Evolutionary conservation across 805 yeast species (phyloP), one percentile per base, ranked within the genome.

Genomic region (Wickerhamiella musiphila): DNA sequence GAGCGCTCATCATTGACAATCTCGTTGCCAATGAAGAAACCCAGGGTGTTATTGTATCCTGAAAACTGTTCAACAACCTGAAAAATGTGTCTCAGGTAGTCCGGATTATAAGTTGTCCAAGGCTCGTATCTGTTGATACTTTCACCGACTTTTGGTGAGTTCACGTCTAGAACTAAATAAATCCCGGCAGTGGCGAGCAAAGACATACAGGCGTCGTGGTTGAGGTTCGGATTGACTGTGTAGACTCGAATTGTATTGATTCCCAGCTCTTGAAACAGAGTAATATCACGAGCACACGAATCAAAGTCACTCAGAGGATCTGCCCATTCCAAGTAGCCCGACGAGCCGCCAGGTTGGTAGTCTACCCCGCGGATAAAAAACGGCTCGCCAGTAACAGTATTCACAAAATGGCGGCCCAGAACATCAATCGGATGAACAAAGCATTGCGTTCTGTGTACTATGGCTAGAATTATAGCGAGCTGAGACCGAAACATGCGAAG

Each of bases 331-430:
- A 73, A 0, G 33, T 48, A 51, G 1, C 73, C 84, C 0, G 93
- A 73, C 0, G 93, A 74, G 0, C 95, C 96, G 7, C 95, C 95
- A 0, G 95, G 95, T 48, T 86, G 95, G 49, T 84, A 84, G 52
- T 86, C 96, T 1, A 86, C 78, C 13, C 96, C 96, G 52, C 69
- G 74, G 23, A 84, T 65, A 44, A 64, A 73, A 48, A 86, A 84
- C 71, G 73, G 43, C 38, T 73, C 72, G 21, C 68, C 61, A 1
- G 93, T 78, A 5, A 70, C 67, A 1, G 82, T 63, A 45, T 84
- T 83, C 32, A 72, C 63, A 46, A 86, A 86, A 45, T 73, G 77
- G 19, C 72, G 68, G 2, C 81, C 90, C 35, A 62, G 57, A 5
- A 78, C 62, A 14, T 60, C 65, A 29, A 86, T 73, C 0, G 94